Evolutionary conservation across 1,139 yeast species (phyloP), one percentile per base, ranked within the genome.

Genomic region (Pichia sp.): DNA sequence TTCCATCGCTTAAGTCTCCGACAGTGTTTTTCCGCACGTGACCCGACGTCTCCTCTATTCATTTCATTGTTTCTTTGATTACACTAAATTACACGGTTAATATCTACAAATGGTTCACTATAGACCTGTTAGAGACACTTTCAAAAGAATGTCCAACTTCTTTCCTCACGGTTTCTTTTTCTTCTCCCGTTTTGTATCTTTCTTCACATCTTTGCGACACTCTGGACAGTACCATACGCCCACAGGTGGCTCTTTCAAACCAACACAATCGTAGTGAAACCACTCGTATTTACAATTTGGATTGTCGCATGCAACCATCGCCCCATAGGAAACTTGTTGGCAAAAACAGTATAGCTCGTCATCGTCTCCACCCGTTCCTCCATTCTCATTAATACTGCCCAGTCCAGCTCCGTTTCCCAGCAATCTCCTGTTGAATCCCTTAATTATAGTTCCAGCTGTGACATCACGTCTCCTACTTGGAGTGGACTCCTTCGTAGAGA

Each of bases 231-330:
- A 80, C 85, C 85, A 80, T 52, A 78, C 81, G 49, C 80, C 84
- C 62, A 76, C 77, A 0, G 85, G 85, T 9, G 83, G 82, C 30
- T 79, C 74, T 8, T 80, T 78, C 51, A 89, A 76, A 2, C 96
- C 95, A 48, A 89, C 95, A 72, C 96, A 89, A 37, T 73, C 79
- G 60, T 79, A 80, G 63, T 82, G 87, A 67, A 88, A 89, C 96
- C 96, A 89, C 66, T 88, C 96, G 62, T 74, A 83, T 58, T 83
- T 79, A 71, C 96, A 89, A 58, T 83, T 83, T 19, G 80, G 82
- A 62, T 86, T 86, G 66, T 89, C 96, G 67, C 96, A 89, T 0
- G 95, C 96, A 68, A 89, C 83, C 96, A 89, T 89, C 59, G 87
- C 88, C 12, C 96, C 96, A 70, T 84, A 87, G 1, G 95, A 86